phyloP scores from a whole-genome alignment of 2,329 filamentous ascomycete species.

The Trichoderma sp. region DNA sequence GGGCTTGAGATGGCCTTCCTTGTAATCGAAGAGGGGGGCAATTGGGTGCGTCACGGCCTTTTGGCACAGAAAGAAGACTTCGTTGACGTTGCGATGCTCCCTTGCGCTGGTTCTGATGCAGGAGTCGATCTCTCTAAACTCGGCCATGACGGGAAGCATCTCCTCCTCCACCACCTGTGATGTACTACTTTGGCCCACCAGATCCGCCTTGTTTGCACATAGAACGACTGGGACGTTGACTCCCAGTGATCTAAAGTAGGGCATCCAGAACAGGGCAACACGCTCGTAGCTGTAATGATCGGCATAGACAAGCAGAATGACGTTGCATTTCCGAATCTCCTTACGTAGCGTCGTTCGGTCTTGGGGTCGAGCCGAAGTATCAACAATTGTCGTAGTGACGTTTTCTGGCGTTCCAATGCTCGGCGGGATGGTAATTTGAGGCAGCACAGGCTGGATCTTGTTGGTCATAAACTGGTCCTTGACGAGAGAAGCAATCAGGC shows the following conservation, averaged over 20 bases:
- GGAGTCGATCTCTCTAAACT: conserved; percentile 98
- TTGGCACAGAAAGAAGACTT: conserved; percentile 96
- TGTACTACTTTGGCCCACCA: conserved; percentile 69
- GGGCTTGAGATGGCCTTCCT: conserved; percentile 84
- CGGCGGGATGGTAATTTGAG: conserved; percentile 91
- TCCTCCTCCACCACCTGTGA: conserved; percentile 91
- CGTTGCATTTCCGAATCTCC: conserved; percentile 94
- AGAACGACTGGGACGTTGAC: conserved; percentile 97
- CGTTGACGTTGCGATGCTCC: conserved; percentile 90
- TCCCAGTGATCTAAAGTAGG: conserved; percentile 94
- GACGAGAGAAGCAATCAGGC: conserved; percentile 89
- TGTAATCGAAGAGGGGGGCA: conserved; percentile 93
- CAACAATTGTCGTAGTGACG: conserved; percentile 95
- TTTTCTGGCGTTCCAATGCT: conserved; percentile 92
- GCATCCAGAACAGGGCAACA: conserved; percentile 97
- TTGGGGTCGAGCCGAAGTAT: conserved; percentile 92
- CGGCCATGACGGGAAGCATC: conserved; percentile 96
- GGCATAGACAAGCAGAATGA: conserved; percentile 93
- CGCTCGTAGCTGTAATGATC: conserved; percentile 99
- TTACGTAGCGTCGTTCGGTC: conserved; percentile 86
- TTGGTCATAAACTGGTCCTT: conserved; percentile 95
- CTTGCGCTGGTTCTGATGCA: conserved; percentile 93
- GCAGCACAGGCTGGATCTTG: conserved; percentile 92
- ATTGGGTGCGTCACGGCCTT: conserved; percentile 98
- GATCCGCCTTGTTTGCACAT: conserved; percentile 96